Percentiles rank a stretch among this genome's conserved stretches.
Evolutionary conservation across 148 eudicot genomes (phyloP).

Genomic region (Vaccinium vitisidaea): DNA sequence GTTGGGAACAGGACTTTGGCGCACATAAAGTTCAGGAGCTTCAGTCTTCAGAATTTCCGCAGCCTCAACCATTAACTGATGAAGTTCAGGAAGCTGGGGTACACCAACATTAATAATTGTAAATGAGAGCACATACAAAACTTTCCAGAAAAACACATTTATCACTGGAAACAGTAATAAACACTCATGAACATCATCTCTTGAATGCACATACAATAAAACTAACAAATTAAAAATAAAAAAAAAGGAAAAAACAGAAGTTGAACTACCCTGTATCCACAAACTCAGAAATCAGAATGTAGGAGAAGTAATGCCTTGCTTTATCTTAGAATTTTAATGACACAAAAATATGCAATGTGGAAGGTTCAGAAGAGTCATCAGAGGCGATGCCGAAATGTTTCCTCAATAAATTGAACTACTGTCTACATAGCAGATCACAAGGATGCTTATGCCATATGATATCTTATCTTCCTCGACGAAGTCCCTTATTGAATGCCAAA

Average conservation of each 20-base stretch:
- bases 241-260: not conserved
- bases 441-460: not conserved
- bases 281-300: not conserved
- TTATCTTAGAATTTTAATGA: not conserved
- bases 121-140: not conserved
- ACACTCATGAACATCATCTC: not conserved
- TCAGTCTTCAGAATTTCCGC: conserved; percentile 36
- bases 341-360: not conserved
- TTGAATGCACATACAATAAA: not conserved
- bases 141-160: not conserved
- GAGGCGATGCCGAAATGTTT: not conserved
- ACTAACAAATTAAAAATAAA: too few species aligned
- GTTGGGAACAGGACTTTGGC: conserved; percentile 89
- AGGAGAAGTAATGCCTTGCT: not conserved
- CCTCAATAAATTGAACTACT: not conserved
- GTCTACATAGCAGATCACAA: not conserved
- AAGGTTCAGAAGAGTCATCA: conserved; percentile 2
- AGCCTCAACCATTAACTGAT: conserved; percentile 76
- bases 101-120: conserved; percentile 4
- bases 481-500: conserved; percentile 1
- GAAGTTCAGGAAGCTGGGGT: conserved; percentile 84
- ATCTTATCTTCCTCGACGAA: not conserved
- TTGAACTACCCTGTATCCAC: not conserved
- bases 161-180: not conserved
- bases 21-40: conserved; percentile 49